Evolutionary conservation across 2,329 filamentous ascomycete genomes (phyloP).

Genomic region (Claviceps arundinis): DNA sequence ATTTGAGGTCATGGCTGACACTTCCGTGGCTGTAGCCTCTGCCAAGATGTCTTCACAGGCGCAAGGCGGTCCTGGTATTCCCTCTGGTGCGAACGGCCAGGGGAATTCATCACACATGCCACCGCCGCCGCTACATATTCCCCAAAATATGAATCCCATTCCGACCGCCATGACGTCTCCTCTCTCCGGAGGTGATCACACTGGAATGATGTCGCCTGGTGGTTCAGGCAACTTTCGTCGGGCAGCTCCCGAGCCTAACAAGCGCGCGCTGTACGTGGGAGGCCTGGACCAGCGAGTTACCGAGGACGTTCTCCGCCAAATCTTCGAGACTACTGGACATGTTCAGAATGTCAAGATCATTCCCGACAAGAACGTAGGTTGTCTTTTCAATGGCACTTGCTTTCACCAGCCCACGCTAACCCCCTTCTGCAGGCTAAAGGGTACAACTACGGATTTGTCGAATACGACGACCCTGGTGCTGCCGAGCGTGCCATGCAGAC

Average conservation of each 20-base stretch:
- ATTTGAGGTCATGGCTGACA: slow-evolving; percentile 57
- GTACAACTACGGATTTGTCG: slow-evolving; percentile 97
- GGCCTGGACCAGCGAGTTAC: slow-evolving; percentile 90
- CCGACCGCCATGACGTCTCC: slow-evolving; percentile 86
- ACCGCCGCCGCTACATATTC: slow-evolving; percentile 83
- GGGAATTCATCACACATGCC: slow-evolving; percentile 66
- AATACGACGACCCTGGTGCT: slow-evolving; percentile 94
- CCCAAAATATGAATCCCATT: slow-evolving; percentile 91
- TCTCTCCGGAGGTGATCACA: slow-evolving; percentile 53
- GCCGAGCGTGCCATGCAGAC: slow-evolving; percentile 97
- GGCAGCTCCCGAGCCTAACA: slow-evolving; percentile 94
- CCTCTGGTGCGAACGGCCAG: slow-evolving; percentile 51
- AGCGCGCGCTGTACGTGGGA: slow-evolving; percentile 90
- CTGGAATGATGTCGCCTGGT: slow-evolving; percentile 69
- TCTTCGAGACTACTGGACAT: slow-evolving; percentile 97
- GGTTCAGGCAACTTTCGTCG: slow-evolving; percentile 74
- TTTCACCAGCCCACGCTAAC: slow-evolving; percentile 11
- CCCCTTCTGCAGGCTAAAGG: slow-evolving; percentile 61
- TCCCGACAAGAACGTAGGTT: slow-evolving; percentile 94
- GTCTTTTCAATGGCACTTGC: slow-evolving; percentile 1
- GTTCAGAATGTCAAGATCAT: slow-evolving; percentile 99
- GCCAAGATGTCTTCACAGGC: slow-evolving; percentile 57
- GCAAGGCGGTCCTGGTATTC: slow-evolving; percentile 45
- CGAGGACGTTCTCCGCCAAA: slow-evolving; percentile 90
- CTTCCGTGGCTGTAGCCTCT: slow-evolving; percentile 46